Percentiles rank a stretch among this genome's conserved stretches.
Evolutionary conservation across 169 alveolate genomes (phyloP).

Genomic region (Perkinsus chesapeaki): DNA sequence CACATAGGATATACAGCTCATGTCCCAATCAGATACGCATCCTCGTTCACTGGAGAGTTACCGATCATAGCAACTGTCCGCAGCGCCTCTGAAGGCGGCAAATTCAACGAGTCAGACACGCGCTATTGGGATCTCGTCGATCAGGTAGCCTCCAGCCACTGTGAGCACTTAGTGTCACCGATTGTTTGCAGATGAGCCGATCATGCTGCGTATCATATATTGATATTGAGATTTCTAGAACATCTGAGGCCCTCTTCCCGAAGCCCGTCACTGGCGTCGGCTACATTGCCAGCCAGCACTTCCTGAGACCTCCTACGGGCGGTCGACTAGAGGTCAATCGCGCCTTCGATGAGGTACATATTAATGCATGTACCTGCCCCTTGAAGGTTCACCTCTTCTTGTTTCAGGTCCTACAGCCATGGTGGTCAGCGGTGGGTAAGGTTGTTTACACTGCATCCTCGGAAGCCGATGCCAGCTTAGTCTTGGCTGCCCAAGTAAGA

Average conservation of each 20-base stretch:
- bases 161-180: too few relatives aligned
- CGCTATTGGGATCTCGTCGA: not conserved
- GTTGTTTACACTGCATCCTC: not conserved
- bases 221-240: not conserved
- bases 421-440: not conserved
- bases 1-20: not conserved
- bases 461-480: not conserved
- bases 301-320: not conserved
- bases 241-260: not conserved
- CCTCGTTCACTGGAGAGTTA: not conserved
- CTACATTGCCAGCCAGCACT: not conserved
- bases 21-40: not conserved
- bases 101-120: not conserved
- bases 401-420: not conserved
- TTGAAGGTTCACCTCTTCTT: not conserved
- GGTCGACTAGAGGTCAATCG: not conserved
- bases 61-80: not conserved
- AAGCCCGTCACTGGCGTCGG: not conserved
- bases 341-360: not conserved
- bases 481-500: not conserved
- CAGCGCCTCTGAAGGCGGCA: not conserved
- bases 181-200: not conserved
- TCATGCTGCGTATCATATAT: not conserved
- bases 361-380: not conserved
- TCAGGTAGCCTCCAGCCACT: not conserved